Conservation (phyloP, 2,329 filamentous ascomycete species). For the Hypoxylon sp. region DNA sequence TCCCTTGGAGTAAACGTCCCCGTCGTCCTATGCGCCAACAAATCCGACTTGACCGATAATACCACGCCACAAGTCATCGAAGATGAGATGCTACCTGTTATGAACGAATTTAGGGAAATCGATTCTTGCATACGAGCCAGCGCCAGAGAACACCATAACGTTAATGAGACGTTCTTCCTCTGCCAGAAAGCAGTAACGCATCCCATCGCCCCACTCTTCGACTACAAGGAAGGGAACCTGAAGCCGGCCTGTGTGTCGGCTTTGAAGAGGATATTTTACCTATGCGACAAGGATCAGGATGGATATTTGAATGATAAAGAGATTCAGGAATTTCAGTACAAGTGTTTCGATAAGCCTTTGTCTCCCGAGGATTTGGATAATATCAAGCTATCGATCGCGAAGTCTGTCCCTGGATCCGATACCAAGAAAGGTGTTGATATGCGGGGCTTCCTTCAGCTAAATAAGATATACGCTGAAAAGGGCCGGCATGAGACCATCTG, state of each 20-base stretch:
- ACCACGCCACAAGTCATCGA: constrained; percentile 88
- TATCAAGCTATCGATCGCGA: constrained; percentile 89
- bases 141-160: constrained; percentile 90
- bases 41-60: constrained; percentile 87
- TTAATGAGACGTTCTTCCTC: constrained; percentile 96
- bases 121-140: constrained; percentile 97
- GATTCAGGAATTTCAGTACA: constrained; percentile 89
- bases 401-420: constrained; percentile 73
- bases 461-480: constrained; percentile 97
- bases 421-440: constrained; percentile 82
- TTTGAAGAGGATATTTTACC: constrained; percentile 90
- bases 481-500: constrained; percentile 98
- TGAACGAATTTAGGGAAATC: constrained; percentile 99
- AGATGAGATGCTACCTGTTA: constrained; percentile 97
- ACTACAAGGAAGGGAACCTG: constrained; percentile 90
- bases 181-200: constrained; percentile 99
- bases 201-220: constrained; percentile 95
- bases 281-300: constrained; percentile 97
- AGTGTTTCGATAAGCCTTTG: constrained; percentile 91
- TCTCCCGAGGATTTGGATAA: constrained; percentile 86
- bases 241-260: constrained; percentile 93
- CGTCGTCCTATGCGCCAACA: constrained; percentile 96
- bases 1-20: constrained; percentile 98
- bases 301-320: constrained; percentile 91
- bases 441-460: constrained; percentile 87